Base-by-base conservation (phyloP, 1,139 yeast genomes). In the Lodderomyces elongisporus region DNA sequence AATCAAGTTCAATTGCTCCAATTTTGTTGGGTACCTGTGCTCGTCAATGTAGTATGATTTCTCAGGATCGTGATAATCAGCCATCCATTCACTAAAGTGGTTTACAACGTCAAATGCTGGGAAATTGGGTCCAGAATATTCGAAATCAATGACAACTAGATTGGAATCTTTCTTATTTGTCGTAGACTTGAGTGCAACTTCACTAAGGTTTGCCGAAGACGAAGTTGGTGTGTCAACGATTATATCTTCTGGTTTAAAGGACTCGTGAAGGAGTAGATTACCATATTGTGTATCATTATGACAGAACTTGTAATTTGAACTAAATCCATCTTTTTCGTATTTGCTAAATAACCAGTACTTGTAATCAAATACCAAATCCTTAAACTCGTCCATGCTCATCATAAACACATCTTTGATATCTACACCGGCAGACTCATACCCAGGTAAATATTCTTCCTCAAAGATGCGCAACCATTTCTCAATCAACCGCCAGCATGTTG, bases 201-300 rank as follows among this genome's bases (percentile, higher is more conserved):
- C 48, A 52, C 68, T 39, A 30, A 56, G 22, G 1, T 45, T 20
- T 13, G 14, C 12, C 14, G 14, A n/a, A n/a, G 14, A 24, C 10
- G 22, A 51, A 30, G 38, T 6, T 9, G 37, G 30, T 2, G 39
- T 27, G 22, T 51, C 45, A 47, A 56, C 25, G 51, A 78, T 33
- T 56, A 74, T 55, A 17, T 62, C 67, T 14, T 51, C 46, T 1
- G 58, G 52, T 28, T 61, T 49, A 34, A 68, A 67, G 2, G 60
- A 43, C 34, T 59, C 60, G 38, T 61, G 65, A 44, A 83, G 72
- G 37, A 83, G 61, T 44, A 91, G 69, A 52, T 91, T 91, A 25
- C 98, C 98, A 54, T 91, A 91, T 56, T 91, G 98, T 1, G 98
- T 84, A 58, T 89, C 96, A 52, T 89, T 89, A 56, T 89, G 97